These are phyloP conservation scores for Apiospora arundinis DNA, from an alignment of 2,329 filamentous ascomycete genomes.

Conservation along the genomic window DNA sequence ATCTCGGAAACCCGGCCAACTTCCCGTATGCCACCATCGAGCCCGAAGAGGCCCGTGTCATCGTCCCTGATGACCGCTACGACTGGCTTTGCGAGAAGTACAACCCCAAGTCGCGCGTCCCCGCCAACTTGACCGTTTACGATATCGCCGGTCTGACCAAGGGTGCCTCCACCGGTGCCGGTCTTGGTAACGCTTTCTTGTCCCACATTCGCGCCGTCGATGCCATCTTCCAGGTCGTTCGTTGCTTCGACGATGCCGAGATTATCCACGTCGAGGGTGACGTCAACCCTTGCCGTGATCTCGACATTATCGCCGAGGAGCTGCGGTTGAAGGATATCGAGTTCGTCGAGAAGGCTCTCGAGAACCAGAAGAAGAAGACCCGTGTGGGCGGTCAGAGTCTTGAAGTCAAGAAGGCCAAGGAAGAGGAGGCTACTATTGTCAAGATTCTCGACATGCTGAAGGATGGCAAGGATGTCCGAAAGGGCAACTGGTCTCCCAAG, in stretches of 20 bases:
- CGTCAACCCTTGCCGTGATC: constrained; percentile 90
- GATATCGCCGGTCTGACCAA: constrained; percentile 97
- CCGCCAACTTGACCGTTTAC: constrained; percentile 96
- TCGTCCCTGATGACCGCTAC: constrained; percentile 94
- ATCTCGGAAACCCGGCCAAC: constrained; percentile 97
- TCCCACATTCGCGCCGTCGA: constrained; percentile 98
- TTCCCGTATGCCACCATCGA: constrained; percentile 99
- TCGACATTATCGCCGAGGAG: constrained; percentile 97
- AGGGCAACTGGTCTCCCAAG: constrained; percentile 88
- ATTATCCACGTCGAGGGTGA: constrained; percentile 99
- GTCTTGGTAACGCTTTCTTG: constrained; percentile 96
- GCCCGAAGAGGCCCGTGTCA: constrained; percentile 95
- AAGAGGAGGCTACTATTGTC: constrained; percentile 92
- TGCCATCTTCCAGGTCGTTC: constrained; percentile 96
- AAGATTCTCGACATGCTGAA: constrained; percentile 85
- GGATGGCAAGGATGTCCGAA: constrained; percentile 90
- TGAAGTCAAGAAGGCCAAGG: constrained; percentile 96
- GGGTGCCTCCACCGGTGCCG: constrained; percentile 94
- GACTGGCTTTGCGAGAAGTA: constrained; percentile 97
- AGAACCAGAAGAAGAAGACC: constrained; percentile 92
- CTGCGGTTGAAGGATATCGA: constrained; percentile 98
- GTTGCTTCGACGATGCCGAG: constrained; percentile 98
- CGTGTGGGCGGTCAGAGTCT: constrained; percentile 91
- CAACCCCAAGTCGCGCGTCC: constrained; percentile 96
- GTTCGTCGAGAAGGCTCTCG: constrained; percentile 94